phyloP scores from a whole-genome alignment of 164 flowering plant species.

The Protea cynaroides region DNA sequence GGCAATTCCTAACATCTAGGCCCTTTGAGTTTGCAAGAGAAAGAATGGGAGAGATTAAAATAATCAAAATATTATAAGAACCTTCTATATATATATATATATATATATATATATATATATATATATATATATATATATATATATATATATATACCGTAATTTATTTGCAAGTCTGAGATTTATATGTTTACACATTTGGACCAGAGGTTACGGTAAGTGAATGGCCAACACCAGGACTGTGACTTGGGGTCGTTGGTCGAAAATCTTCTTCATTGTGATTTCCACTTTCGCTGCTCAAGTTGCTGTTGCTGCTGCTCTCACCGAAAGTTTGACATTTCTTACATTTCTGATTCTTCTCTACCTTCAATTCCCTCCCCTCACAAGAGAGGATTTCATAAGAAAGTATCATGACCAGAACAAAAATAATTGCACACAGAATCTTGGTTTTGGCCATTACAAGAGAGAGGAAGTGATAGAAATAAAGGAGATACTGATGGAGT shows the following conservation, averaged over 20 bases:
- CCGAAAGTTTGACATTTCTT: background rate
- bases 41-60: too few species aligned
- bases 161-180: too few species aligned
- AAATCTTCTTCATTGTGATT: background rate
- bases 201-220: background rate
- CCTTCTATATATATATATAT: too few species aligned
- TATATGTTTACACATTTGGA: too few species aligned
- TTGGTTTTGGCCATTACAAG: background rate
- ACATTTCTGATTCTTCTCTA: background rate
- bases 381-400: background rate
- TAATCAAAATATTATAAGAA: too few species aligned
- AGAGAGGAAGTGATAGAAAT: too few species aligned
- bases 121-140: too few species aligned
- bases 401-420: background rate
- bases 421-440: background rate
- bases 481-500: too few species aligned
- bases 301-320: background rate
- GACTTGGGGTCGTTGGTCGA: background rate
- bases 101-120: too few species aligned
- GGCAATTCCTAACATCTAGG: too few species aligned
- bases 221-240: background rate
- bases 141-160: too few species aligned
- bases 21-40: too few species aligned
- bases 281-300: background rate
- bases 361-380: background rate